phyloP scores from a whole-genome alignment of 202 grass and related monocot genomes.

The Hordeum pubiflorum region DNA sequence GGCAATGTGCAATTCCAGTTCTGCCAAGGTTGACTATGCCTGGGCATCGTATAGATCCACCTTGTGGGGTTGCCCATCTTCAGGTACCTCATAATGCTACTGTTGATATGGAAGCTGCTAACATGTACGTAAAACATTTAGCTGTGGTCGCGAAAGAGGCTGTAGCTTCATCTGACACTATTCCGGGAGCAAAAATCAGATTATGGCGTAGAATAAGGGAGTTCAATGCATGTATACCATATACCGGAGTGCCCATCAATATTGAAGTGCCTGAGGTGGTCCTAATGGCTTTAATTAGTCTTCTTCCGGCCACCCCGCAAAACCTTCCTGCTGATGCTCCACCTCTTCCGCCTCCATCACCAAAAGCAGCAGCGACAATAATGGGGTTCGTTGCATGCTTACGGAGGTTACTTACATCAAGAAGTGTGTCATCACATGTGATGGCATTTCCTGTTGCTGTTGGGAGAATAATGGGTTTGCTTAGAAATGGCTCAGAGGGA shows the following conservation, averaged over 20 bases:
- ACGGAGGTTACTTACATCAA: constrained; percentile 77
- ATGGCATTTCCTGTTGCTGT: constrained; percentile 94
- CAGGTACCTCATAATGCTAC: constrained; percentile 42
- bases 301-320: constrained; percentile 73
- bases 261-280: constrained; percentile 95
- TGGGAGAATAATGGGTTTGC: constrained; percentile 83
- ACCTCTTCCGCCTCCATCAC: constrained; percentile 74
- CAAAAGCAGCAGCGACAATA: constrained; percentile 93
- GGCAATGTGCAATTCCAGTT: constrained; percentile 78
- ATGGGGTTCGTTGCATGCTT: constrained; percentile 94
- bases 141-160: constrained; percentile 83
- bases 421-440: constrained; percentile 81
- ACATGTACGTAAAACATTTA: constrained; percentile 90
- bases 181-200: constrained; percentile 83
- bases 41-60: constrained; percentile 92
- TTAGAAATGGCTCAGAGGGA: constrained; percentile 97
- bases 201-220: constrained; percentile 98
- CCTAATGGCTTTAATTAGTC: constrained; percentile 93
- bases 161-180: constrained; percentile 68
- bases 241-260: constrained; percentile 73
- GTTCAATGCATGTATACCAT: constrained; percentile 92
- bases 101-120: constrained; percentile 64
- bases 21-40: constrained; percentile 90
- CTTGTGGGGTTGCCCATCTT: constrained; percentile 55
- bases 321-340: constrained; percentile 69